These are phyloP conservation scores for Helianthus tuberosus DNA, from an alignment of 129 eudicot genomes.

Conservation along the genomic window DNA sequence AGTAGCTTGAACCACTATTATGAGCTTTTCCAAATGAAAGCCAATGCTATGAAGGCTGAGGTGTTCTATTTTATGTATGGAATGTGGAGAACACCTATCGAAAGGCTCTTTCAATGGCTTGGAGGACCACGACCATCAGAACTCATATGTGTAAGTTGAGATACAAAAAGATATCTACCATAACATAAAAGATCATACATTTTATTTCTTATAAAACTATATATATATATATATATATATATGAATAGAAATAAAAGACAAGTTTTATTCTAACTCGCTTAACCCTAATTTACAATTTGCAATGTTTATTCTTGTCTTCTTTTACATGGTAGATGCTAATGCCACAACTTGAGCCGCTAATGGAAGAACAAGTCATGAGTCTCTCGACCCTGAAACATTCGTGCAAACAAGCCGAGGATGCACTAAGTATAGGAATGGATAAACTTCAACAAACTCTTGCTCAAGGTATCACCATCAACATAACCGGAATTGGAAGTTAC, in stretches of 20 bases:
- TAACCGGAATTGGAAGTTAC: slow-evolving; percentile 44
- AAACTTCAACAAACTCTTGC: slow-evolving; percentile 81
- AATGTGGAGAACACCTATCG: slow-evolving; percentile 82
- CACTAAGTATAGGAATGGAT: slow-evolving; percentile 78
- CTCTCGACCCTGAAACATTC: slow-evolving; percentile 60
- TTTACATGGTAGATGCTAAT: slow-evolving; percentile 53
- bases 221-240: too few species aligned
- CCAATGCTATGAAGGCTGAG: slow-evolving; percentile 75
- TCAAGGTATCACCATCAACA: slow-evolving; percentile 55
- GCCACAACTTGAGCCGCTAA: slow-evolving; percentile 74
- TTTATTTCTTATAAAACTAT: too few species aligned
- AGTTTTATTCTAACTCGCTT: too few species aligned
- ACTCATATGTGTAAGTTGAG: slow-evolving; percentile 52
- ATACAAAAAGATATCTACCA: too few species aligned
- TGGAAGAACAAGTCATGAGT: slow-evolving; percentile 51
- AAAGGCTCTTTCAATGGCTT: slow-evolving; percentile 89
- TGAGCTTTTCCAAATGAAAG: slow-evolving; percentile 78
- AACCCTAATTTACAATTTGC: too few species aligned
- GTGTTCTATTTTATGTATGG: slow-evolving; percentile 82
- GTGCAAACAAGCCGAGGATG: slow-evolving; percentile 96
- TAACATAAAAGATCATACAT: too few species aligned
- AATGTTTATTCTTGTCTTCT: background rate
- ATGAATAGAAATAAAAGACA: too few species aligned
- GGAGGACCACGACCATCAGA: slow-evolving; percentile 97
- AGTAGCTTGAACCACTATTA: slow-evolving; percentile 64